These are phyloP conservation scores for Suillus fuscotomentosus DNA, from an alignment of 768 basidiomycete species.

Conservation along the genomic window DNA sequence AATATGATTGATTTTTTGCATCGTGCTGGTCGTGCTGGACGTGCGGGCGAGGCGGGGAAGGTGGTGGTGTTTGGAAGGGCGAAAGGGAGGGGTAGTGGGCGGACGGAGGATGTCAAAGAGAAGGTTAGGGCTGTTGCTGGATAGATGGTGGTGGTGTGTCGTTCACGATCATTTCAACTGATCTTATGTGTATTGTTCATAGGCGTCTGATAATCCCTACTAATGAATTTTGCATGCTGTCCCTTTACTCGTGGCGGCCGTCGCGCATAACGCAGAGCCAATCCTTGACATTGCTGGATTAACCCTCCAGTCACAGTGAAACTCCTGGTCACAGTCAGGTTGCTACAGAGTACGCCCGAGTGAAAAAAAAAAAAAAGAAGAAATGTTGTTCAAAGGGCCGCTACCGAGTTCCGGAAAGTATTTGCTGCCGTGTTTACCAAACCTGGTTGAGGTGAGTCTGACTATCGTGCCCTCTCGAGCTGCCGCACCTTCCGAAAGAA, in stretches of 20 bases:
- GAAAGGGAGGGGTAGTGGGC: conserved; percentile 59
- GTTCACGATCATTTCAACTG: not conserved
- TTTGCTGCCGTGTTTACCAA: not conserved
- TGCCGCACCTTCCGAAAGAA: not conserved
- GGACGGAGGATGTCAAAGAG: conserved; percentile 49
- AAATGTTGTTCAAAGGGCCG: not conserved
- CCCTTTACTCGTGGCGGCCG: not conserved
- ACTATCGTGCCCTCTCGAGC: not conserved
- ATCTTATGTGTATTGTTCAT: not conserved
- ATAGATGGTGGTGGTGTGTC: conserved; percentile 13
- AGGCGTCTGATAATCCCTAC: not conserved
- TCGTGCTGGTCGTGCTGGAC: conserved; percentile 80
- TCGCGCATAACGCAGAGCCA: not conserved
- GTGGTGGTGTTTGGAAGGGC: conserved; percentile 77
- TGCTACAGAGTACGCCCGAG: not conserved
- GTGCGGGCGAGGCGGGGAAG: conserved; percentile 68
- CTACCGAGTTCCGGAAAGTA: not conserved
- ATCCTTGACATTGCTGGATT: not conserved
- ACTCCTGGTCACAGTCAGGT: not conserved
- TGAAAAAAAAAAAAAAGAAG: too few species aligned
- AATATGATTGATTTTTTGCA: conserved; percentile 93
- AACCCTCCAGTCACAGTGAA: not conserved
- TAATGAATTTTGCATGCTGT: conserved; percentile 1
- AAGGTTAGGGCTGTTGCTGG: conserved; percentile 43
- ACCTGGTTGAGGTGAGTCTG: not conserved